phyloP scores from a whole-genome alignment of 2,329 filamentous ascomycete genomes.

The Fusarium multiceps region DNA sequence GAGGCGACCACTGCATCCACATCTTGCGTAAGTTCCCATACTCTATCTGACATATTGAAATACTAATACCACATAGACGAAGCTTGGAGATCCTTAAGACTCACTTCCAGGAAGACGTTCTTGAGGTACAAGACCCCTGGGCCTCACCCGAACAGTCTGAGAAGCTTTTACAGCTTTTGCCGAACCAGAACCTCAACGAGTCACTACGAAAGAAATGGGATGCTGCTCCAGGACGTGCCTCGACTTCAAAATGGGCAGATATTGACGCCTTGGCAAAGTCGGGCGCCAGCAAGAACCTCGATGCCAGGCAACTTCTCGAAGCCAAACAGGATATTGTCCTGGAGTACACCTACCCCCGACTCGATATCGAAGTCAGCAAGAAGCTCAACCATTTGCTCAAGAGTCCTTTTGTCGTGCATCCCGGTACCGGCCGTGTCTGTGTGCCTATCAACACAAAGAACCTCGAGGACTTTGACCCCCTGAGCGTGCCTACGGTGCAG shows the following conservation, averaged over 20 bases:
- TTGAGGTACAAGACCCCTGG: constrained; percentile 90
- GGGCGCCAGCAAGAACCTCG: constrained; percentile 77
- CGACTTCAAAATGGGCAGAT: constrained; percentile 89
- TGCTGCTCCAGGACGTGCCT: constrained; percentile 79
- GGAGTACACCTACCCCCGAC: constrained; percentile 96
- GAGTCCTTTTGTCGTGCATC: constrained; percentile 95
- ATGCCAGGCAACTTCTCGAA: constrained; percentile 78
- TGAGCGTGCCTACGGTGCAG: constrained; percentile 89
- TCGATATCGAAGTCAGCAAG: constrained; percentile 97
- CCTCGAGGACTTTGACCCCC: constrained; percentile 86
- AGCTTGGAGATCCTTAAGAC: constrained; percentile 86
- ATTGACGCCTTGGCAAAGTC: constrained; percentile 88
- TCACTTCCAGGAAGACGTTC: constrained; percentile 85
- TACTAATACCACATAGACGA: constrained; percentile 62
- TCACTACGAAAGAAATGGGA: constrained; percentile 92
- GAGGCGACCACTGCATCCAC: constrained; percentile 87
- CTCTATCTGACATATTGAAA: neutral
- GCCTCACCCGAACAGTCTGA: constrained; percentile 74
- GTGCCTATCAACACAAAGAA: constrained; percentile 85
- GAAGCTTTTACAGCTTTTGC: constrained; percentile 84
- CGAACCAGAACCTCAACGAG: constrained; percentile 80
- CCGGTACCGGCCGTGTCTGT: constrained; percentile 92
- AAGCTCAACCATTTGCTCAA: constrained; percentile 98
- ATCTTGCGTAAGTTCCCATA: constrained; percentile 72
- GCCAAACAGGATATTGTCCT: constrained; percentile 96